Base-by-base conservation (phyloP, 1,284 basidiomycete genomes). In the Ceraceosorus guamensis region DNA sequence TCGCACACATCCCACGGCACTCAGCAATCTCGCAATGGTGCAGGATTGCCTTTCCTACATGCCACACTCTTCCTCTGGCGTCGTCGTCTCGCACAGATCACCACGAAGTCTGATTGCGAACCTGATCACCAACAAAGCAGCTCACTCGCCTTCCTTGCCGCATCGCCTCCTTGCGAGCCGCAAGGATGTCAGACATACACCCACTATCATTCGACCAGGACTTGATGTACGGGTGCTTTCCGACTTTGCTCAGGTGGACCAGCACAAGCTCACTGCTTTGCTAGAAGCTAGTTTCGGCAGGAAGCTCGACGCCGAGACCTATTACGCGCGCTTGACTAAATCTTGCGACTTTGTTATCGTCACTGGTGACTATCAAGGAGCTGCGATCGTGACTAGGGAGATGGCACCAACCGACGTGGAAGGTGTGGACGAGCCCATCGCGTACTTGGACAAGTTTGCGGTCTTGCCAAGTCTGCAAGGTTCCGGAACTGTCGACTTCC, bases 381-480 rank as follows among this genome's bases (percentile, higher is more conserved):
- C 90, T 2, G 95, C 93, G 4, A 85, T 99, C 65, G 91, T 96
- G 54, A 99, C 95, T 14, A 85, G 84, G 62, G 93, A 98, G 76
- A 79, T 76, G 33, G 62, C 66, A 32, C 61, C 68, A 0, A 65
- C 63, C 43, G 67, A 73, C 24, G 65, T 61, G 24, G 53, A 55
- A 2, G 41, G 48, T 5, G 39, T 39, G 1, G 62, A 55, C 2
- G 59, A 66, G 30, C 69, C 78, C 0, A 87, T 98, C 60, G 86
- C 89, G 13, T 99, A 99, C 77, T 83, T 99, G 52, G 95, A 99
- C 82, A 99, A 99, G 78, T 99, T 99, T 77, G 93, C 92, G 13
- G 91, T 99, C 44, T 80, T 93, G 46, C 95, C 95, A 0, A 85
- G 82, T 58, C 84, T 97, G 76, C 95, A 98, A 77, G 95, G 95